These are phyloP conservation scores for Colletotrichum siamense DNA, from an alignment of 2,329 filamentous ascomycete genomes.

Conservation along the genomic window DNA sequence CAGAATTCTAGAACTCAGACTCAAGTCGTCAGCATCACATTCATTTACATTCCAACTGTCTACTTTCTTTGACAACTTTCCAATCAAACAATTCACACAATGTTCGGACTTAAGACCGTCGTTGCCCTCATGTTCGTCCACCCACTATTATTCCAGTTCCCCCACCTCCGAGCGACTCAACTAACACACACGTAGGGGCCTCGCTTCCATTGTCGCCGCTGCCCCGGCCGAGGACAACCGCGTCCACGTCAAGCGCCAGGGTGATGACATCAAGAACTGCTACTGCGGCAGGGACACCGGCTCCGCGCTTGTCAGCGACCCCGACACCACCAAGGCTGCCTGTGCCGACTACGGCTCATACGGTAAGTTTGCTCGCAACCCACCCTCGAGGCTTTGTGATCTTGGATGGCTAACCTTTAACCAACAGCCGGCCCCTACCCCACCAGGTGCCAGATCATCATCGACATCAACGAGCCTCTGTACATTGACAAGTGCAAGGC, in stretches of 20 bases:
- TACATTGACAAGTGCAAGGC: not conserved
- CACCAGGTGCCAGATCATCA: not conserved
- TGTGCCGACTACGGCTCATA: not conserved
- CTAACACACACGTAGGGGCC: not conserved
- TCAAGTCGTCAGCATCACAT: not conserved
- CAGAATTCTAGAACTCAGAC: not conserved
- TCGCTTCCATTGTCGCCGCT: not conserved
- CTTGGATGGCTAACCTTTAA: fast-evolving
- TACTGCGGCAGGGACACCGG: not conserved
- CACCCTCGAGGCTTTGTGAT: not conserved
- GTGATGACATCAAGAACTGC: not conserved
- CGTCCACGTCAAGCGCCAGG: not conserved
- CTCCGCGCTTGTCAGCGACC: not conserved
- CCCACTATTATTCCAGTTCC: too few species aligned
- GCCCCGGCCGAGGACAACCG: not conserved
- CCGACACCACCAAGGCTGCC: not conserved
- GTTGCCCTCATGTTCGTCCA: not conserved
- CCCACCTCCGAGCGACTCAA: not conserved
- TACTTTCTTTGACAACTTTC: not conserved
- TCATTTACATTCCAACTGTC: not conserved
- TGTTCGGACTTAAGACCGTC: not conserved
- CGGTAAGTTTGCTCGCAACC: not conserved
- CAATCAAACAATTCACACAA: not conserved
- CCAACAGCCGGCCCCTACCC: not conserved
- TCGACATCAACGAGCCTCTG: not conserved